Conservation (phyloP, 2,329 filamentous ascomycete species). For the Penicillium concentricum region DNA sequence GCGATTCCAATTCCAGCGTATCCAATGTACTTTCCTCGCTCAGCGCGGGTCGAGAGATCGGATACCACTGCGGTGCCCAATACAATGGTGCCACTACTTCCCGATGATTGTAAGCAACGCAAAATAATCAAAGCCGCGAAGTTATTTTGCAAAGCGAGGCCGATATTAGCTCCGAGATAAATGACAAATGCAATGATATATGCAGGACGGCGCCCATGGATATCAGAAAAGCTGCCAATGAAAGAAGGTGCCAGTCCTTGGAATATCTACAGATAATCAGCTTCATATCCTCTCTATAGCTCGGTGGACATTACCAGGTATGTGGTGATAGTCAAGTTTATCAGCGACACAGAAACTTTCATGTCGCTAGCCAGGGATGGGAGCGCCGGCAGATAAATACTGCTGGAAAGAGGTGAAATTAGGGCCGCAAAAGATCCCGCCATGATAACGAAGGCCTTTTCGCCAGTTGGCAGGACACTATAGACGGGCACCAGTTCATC, state of each 20-base stretch:
- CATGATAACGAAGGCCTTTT: slow-evolving; percentile 14
- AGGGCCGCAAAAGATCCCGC: slow-evolving; percentile 14
- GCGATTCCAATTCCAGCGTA: slow-evolving; percentile 61
- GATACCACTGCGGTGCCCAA: slow-evolving; percentile 70
- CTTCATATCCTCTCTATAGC: neutral
- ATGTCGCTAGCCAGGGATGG: slow-evolving; percentile 34
- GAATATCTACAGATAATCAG: slow-evolving; percentile 44
- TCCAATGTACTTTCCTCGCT: slow-evolving; percentile 72
- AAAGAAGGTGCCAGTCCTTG: slow-evolving; percentile 60
- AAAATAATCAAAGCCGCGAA: slow-evolving; percentile 38
- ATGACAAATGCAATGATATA: slow-evolving; percentile 57
- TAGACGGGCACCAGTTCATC: neutral
- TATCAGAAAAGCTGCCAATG: slow-evolving; percentile 61
- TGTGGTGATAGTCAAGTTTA: slow-evolving; percentile 34
- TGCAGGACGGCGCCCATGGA: slow-evolving; percentile 60
- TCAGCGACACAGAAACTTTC: slow-evolving; percentile 22
- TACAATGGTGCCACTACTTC: slow-evolving; percentile 68
- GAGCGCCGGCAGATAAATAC: slow-evolving; percentile 41
- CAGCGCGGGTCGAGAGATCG: slow-evolving; percentile 66
- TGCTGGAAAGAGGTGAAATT: slow-evolving; percentile 20
- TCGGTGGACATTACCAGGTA: slow-evolving; percentile 42
- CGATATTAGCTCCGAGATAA: slow-evolving; percentile 39
- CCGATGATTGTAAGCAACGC: slow-evolving; percentile 38
- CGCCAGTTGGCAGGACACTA: slow-evolving; percentile 2
- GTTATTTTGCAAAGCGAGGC: slow-evolving; percentile 36